Base-by-base conservation (phyloP, 1,284 basidiomycete species). In the Rhizoctonia solani region DNA sequence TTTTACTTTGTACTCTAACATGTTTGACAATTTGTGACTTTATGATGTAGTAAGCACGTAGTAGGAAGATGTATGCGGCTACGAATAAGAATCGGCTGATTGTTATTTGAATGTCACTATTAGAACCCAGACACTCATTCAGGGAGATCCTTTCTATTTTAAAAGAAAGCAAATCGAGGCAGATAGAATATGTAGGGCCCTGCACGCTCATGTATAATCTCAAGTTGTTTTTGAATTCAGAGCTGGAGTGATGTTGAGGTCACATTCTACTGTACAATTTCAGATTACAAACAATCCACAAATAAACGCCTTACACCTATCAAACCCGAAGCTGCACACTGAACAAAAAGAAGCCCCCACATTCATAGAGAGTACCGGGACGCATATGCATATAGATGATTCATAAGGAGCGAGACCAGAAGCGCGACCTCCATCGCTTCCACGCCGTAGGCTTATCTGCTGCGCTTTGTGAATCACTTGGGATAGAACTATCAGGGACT, bases 361-460 rank as follows among this genome's bases (percentile, higher is more conserved):
- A n/a, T 25, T 46, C 37, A 34, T 54, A 5, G 41, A 44, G 14
- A 21, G 19, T 44, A 44, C 14, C 41, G 41, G 14, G 41, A 32
- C 23, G 34, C 42, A 34, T 34, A 16, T n/a, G 50, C 47, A 27
- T 50, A 44, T 4, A 44, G 52, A 42, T 25, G 13, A 11, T n/a
- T 41, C 53, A 65, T n/a, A 16, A 44, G 16, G 37, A 13, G 16
- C 61, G 61, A 54, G 21, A 21, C 61, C 61, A 53, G 50, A 65
- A 65, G 4, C 61, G 61, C 25, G 49, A 25, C 44, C 41, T 65
- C 61, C 61, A 65, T 29, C 61, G 34, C 27, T 46, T 54, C 50
- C 50, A 54, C 8, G 21, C 49, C 34, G 34, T 53, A n/a, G 61
- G 34, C 19, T 34, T 29, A 4, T 53, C 34, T 11, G 14, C 21